Conservation (phyloP, 345 rosid genomes). For the Trapa bicornis region DNA sequence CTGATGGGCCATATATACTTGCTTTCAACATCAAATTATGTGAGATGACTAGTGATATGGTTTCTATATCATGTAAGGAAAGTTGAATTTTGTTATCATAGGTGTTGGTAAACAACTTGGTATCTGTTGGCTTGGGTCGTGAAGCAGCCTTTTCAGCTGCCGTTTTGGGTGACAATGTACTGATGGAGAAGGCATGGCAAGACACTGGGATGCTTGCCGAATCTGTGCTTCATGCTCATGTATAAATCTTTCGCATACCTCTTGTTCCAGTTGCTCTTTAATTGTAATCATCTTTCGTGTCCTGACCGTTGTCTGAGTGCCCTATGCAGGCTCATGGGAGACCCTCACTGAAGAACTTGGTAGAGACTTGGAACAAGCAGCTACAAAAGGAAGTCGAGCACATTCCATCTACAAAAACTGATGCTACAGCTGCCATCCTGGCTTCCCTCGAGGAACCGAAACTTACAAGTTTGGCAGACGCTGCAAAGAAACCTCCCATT, state of each 20-base stretch:
- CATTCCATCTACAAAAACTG: constrained; percentile 60
- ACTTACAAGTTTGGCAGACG: constrained; percentile 78
- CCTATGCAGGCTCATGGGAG: constrained; percentile 83
- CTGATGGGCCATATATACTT: not conserved
- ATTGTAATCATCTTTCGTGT: constrained; percentile 2
- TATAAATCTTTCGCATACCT: constrained; percentile 20
- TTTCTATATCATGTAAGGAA: not conserved
- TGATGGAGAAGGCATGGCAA: constrained; percentile 98
- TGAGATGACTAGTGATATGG: not conserved
- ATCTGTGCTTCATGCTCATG: constrained; percentile 98
- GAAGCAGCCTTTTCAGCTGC: constrained; percentile 98
- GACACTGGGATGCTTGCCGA: constrained; percentile 99
- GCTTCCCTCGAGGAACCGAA: constrained; percentile 85
- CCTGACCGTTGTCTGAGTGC: constrained; percentile 12
- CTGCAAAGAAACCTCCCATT: constrained; percentile 69
- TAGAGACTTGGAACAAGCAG: constrained; percentile 78
- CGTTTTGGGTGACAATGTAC: constrained; percentile 85
- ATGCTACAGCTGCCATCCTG: constrained; percentile 85
- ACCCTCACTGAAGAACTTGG: constrained; percentile 76
- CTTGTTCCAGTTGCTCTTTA: not conserved
- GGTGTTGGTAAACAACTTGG: constrained; percentile 79
- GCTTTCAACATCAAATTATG: not conserved
- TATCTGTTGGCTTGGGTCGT: constrained; percentile 80
- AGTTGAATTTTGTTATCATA: constrained; percentile 17
- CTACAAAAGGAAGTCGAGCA: constrained; percentile 81